These are phyloP conservation scores for Candida qinlingensis DNA, from an alignment of 805 yeast species.

Conservation along the genomic window DNA sequence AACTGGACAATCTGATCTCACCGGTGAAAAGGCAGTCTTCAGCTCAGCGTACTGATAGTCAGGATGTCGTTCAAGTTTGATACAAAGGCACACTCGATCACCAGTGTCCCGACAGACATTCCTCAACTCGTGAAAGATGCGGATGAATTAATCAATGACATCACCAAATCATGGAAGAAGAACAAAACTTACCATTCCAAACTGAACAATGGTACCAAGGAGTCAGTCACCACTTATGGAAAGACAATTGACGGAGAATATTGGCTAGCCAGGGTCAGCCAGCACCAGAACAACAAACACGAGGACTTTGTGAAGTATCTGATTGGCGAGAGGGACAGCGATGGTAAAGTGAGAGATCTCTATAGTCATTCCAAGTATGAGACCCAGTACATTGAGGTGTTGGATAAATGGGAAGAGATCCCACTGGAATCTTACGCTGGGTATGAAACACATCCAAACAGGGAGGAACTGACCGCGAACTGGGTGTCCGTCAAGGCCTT, in stretches of 20 bases:
- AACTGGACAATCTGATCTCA: no score
- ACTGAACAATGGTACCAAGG: conserved; percentile 20
- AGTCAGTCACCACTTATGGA: conserved; percentile 29
- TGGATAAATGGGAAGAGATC: conserved; percentile 23
- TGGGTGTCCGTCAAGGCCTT: conserved; percentile 30
- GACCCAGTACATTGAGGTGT: conserved; percentile 29
- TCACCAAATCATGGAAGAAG: conserved; percentile 26
- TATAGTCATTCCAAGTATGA: conserved; percentile 30
- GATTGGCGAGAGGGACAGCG: conserved; percentile 23
- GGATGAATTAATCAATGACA: conserved; percentile 21
- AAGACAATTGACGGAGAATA: conserved; percentile 25
- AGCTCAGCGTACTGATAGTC: background rate
- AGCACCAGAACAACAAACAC: conserved; percentile 21
- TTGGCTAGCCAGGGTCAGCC: conserved; percentile 31
- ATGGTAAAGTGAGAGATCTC: conserved; percentile 20
- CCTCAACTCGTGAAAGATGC: conserved; percentile 20
- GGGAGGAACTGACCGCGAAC: conserved; percentile 2
- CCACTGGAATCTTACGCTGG: conserved; percentile 19
- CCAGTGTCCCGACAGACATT: conserved; percentile 14
- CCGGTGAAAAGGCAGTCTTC: no score
- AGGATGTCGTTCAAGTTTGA: conserved; percentile 10
- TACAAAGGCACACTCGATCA: conserved; percentile 11
- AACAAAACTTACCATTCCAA: conserved; percentile 28
- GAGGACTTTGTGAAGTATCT: conserved; percentile 24
- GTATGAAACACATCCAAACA: conserved; percentile 6